These are phyloP conservation scores for Penicillium simplicissimum DNA, from an alignment of 495 filamentous ascomycete genomes.

Conservation along the genomic window DNA sequence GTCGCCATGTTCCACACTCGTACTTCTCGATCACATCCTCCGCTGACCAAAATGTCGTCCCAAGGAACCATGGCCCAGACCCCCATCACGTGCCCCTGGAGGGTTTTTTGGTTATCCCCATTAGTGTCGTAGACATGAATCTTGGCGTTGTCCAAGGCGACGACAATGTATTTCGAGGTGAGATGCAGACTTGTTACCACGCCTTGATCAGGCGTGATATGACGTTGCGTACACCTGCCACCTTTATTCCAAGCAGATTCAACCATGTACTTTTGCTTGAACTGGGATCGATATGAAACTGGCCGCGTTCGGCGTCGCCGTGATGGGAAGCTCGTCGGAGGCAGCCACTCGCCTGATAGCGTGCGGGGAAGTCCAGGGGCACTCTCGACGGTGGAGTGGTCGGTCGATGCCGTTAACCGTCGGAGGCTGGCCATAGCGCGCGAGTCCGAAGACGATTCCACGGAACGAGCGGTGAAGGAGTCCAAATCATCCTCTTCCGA, in stretches of 20 bases:
- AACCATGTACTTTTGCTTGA: conserved; percentile 95
- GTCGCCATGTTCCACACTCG: conserved; percentile 96
- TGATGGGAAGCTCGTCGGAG: conserved; percentile 30
- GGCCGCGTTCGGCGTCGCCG: conserved; percentile 46
- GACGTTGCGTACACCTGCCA: conserved; percentile 71
- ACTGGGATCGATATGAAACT: conserved; percentile 87
- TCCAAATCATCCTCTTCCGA: conserved; percentile 50
- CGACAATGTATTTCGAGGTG: conserved; percentile 93
- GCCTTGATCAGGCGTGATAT: conserved; percentile 92
- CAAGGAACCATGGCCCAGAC: conserved; percentile 99
- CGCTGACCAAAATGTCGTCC: conserved; percentile 93
- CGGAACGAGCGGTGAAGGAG: conserved; percentile 34
- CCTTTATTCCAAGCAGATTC: conserved; percentile 96
- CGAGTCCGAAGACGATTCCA: conserved; percentile 22
- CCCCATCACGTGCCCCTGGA: conserved; percentile 96
- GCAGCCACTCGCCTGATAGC: conserved; percentile 40
- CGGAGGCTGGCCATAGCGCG: conserved; percentile 27
- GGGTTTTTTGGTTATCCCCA: conserved; percentile 80
- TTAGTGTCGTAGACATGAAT: conserved; percentile 97
- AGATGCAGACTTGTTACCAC: conserved; percentile 96
- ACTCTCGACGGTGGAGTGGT: conserved; percentile 28
- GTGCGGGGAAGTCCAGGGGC: conserved; percentile 35
- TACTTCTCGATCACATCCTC: conserved; percentile 95
- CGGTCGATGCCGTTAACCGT: conserved; percentile 30
- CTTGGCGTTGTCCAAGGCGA: conserved; percentile 96